Conservation (phyloP, 495 filamentous ascomycete genomes). For the Annulohypoxylon maeteangense region DNA sequence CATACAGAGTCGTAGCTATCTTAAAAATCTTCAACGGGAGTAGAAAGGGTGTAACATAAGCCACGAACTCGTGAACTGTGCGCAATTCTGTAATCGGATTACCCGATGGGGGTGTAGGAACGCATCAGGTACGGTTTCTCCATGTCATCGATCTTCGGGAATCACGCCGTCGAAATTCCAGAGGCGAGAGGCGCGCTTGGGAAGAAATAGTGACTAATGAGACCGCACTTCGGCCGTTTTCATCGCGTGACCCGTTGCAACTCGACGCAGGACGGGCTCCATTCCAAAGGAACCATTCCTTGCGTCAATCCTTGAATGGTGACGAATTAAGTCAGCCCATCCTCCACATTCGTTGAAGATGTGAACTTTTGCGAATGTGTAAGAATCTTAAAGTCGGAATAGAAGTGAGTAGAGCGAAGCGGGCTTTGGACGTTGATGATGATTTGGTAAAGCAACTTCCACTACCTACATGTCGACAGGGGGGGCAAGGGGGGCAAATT, state of each 20-base stretch:
- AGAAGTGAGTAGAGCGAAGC: neutral
- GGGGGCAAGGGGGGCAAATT: neutral
- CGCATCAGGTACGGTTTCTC: constrained; percentile 18
- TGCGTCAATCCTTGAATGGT: constrained; percentile 13
- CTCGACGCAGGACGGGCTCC: constrained; percentile 25
- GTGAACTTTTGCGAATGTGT: neutral
- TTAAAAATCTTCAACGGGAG: constrained; percentile 6
- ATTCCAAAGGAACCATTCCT: constrained; percentile 17
- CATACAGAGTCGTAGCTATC: neutral
- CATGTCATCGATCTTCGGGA: constrained; percentile 27
- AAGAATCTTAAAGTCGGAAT: too few species aligned
- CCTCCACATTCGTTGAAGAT: constrained; percentile 21
- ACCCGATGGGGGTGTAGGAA: constrained; percentile 12
- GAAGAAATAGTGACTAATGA: constrained; percentile 34
- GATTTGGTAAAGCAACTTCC: neutral
- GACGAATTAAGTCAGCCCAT: constrained; percentile 33
- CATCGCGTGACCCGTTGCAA: constrained; percentile 37
- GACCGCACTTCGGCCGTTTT: constrained; percentile 24
- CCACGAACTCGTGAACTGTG: constrained; percentile 39
- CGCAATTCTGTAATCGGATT: constrained; percentile 21
- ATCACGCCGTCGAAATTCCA: constrained; percentile 19
- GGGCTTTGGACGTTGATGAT: neutral
- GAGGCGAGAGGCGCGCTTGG: constrained; percentile 35
- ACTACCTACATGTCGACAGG: neutral
- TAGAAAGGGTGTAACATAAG: constrained; percentile 30